These are phyloP conservation scores for Acanthamoeba culbertsoni DNA, from an alignment of 208 protist genomes.

Conservation along the genomic window DNA sequence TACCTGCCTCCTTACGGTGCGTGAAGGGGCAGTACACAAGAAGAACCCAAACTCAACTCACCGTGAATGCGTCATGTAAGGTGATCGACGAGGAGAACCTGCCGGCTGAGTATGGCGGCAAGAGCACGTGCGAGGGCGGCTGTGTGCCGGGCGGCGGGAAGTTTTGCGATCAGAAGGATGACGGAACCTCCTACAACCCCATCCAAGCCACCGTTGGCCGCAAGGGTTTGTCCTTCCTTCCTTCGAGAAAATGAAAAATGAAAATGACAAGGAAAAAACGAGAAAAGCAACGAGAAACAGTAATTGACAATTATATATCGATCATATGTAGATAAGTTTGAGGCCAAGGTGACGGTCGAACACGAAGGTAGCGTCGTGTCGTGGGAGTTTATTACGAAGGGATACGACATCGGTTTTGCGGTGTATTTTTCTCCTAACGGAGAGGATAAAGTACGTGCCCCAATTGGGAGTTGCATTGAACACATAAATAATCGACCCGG, in stretches of 20 bases:
- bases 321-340: background rate
- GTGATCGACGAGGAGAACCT: slow-evolving; percentile 41
- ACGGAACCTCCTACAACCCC: slow-evolving; percentile 36
- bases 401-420: slow-evolving; percentile 37
- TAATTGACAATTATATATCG: too few species aligned
- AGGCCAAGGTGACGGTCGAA: background rate
- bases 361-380: background rate
- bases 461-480: too few species aligned
- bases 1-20: too few species aligned
- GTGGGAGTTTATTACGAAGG: slow-evolving; percentile 40
- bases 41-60: too few species aligned
- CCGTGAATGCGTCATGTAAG: too few species aligned
- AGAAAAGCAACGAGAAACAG: too few species aligned
- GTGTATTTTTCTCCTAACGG: background rate
- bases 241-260: too few species aligned
- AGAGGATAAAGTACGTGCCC: background rate
- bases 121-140: background rate
- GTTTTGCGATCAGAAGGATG: slow-evolving; percentile 10
- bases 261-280: too few species aligned
- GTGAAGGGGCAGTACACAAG: background rate
- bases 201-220: background rate
- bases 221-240: background rate
- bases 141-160: slow-evolving; percentile 21
- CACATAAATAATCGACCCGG: background rate
- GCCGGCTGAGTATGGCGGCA: slow-evolving; percentile 51